These are phyloP conservation scores for Harringtonia aguacate DNA, from an alignment of 2,329 filamentous ascomycete species.

Conservation along the genomic window DNA sequence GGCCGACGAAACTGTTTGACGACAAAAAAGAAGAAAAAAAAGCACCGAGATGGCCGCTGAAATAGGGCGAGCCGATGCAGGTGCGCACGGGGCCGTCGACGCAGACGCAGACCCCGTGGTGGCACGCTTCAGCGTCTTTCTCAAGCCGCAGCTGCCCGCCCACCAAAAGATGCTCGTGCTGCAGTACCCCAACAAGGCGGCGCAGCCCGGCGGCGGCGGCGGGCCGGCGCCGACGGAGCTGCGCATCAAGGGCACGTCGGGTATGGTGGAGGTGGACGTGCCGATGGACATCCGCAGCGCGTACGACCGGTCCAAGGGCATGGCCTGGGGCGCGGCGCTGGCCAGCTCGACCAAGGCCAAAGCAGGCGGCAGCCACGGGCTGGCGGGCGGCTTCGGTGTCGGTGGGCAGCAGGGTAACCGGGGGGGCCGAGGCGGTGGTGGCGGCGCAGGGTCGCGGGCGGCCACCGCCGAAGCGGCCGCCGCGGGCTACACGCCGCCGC, in stretches of 20 bases:
- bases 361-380: slow-evolving; percentile 55
- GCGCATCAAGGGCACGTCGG: slow-evolving; percentile 70
- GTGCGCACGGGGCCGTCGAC: not conserved
- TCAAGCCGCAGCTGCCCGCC: slow-evolving; percentile 59
- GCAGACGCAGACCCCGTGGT: slow-evolving; percentile 57
- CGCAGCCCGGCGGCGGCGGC: slow-evolving; percentile 26
- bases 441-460: slow-evolving; percentile 25
- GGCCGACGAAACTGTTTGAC: no score
- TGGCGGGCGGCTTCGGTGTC: slow-evolving; percentile 64
- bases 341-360: slow-evolving; percentile 46
- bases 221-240: slow-evolving; percentile 57
- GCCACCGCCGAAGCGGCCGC: not conserved
- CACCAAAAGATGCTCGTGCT: slow-evolving; percentile 66
- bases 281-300: slow-evolving; percentile 60
- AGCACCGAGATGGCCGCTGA: not conserved
- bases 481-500: slow-evolving; percentile 16
- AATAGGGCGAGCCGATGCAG: not conserved
- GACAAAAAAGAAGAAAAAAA: not conserved
- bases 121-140: slow-evolving; percentile 71
- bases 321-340: slow-evolving; percentile 73
- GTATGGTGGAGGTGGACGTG: slow-evolving; percentile 88
- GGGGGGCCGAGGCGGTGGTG: slow-evolving; percentile 27
- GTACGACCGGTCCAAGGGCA: slow-evolving; percentile 76
- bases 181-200: slow-evolving; percentile 74
- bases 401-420: slow-evolving; percentile 27